phyloP scores from a whole-genome alignment of 2,329 filamentous ascomycete species.

The Cercospora beticola region DNA sequence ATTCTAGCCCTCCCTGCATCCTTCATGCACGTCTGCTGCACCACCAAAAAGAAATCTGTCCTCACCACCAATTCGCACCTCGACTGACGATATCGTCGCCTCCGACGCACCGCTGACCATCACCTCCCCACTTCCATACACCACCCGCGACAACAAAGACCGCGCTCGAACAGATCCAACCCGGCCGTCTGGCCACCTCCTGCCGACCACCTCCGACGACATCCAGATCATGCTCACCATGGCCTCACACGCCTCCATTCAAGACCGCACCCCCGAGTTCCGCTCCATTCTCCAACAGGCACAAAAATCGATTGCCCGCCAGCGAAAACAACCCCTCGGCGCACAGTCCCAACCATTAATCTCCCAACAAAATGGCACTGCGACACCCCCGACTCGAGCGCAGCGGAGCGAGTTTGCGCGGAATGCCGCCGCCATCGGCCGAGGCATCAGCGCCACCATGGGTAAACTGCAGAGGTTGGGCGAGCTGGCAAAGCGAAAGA shows the following conservation, averaged over 20 bases:
- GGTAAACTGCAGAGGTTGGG: constrained; percentile 91
- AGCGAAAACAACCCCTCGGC: constrained; percentile 70
- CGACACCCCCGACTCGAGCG: constrained; percentile 37
- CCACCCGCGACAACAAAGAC: background rate
- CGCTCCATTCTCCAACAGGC: constrained; percentile 83
- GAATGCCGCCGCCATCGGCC: constrained; percentile 85
- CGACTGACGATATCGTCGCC: background rate
- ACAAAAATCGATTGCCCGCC: constrained; percentile 63
- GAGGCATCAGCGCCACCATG: constrained; percentile 89
- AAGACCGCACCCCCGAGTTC: constrained; percentile 96
- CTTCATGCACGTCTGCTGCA: constrained; percentile 1
- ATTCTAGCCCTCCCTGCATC: background rate
- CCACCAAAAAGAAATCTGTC: constrained; percentile 1
- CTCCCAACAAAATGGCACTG: constrained; percentile 54
- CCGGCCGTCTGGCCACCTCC: constrained; percentile 22
- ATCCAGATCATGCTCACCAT: constrained; percentile 41
- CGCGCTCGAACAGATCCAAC: background rate
- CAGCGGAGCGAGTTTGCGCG: constrained; percentile 87
- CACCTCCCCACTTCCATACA: background rate
- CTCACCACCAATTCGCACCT: background rate
- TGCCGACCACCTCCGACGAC: constrained; percentile 13
- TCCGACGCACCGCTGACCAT: background rate
- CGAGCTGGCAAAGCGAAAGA: constrained; percentile 91
- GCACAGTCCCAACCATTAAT: constrained; percentile 76
- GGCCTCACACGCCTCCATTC: constrained; percentile 67